Evolutionary conservation across 495 filamentous ascomycete species (phyloP), one percentile per base, ranked within the genome.

Genomic region (Aspergillus taichungensis): DNA sequence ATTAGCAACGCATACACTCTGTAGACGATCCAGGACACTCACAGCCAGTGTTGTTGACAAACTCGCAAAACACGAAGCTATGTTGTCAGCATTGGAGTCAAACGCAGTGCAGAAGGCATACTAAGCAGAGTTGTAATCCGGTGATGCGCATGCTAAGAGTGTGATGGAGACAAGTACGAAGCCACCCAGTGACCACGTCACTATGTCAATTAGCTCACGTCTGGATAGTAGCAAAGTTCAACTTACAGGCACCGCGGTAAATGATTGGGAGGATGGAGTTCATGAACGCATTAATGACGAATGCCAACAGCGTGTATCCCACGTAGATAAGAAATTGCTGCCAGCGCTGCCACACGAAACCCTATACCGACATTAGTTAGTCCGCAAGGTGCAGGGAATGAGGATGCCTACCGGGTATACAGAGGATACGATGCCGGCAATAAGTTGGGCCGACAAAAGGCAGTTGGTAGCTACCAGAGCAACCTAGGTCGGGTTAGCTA

Each of bases 301-400:
- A 80, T 2, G 80, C 76, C 1, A 69, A 61, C 8, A 84, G 37
- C 3, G 75, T 82, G 50, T 78, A 76, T 2, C 56, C 78, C 42
- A 84, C 72, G 55, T 87, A 87, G 34, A 87, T 77, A 0, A 85
- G 63, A 52, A 87, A 84, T 51, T 84, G 77, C 52, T 87, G 84
- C 82, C 80, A 85, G 8, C 74, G 47, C 41, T 81, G 54, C 4
- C 72, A 46, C 13, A 59, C 58, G 54, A 83, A 88, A 38, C 37
- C 47, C 63, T 56, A 30, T 11, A 29, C 31, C 7, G 57, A 1
- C 12, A 13, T 52, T 34, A 60, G 37, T 30, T 5, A 46, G 3
- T 8, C 14, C n/a, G 4, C 11, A 13, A 6, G 13, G 6, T 6
- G 4, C 14, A 7, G 11, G 4, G 24, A 11, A 3, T n/a, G 9